Conservation (phyloP, 768 basidiomycete genomes). For the Leccinum subgranulosum region DNA sequence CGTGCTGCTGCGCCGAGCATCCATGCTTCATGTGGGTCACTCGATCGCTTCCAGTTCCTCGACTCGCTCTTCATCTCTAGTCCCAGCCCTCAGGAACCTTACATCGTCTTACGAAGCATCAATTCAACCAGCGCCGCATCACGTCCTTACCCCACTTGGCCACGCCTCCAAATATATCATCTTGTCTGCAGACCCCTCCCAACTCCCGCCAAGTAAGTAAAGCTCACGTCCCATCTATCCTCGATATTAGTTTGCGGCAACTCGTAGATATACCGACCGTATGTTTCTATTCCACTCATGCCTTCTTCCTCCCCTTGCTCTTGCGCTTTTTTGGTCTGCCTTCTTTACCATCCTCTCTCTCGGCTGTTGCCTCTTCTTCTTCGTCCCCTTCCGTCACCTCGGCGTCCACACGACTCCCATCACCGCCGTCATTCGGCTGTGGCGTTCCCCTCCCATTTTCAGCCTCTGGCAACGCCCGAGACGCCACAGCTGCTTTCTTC, state of each 20-base stretch:
- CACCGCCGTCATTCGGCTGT: constrained; percentile 15
- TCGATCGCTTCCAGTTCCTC: not conserved
- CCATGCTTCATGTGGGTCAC: not conserved
- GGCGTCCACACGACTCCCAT: constrained; percentile 7
- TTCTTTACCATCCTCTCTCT: not conserved
- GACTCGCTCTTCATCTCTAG: not conserved
- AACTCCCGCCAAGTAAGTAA: not conserved
- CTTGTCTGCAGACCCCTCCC: not conserved
- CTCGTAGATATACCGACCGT: constrained; percentile 2
- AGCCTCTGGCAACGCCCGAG: constrained; percentile 11
- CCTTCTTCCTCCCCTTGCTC: constrained; percentile 18
- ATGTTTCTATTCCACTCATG: not conserved
- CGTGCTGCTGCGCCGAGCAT: not conserved
- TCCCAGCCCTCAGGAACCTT: constrained; percentile 13
- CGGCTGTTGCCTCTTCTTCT: constrained; percentile 5
- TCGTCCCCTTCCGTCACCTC: constrained; percentile 11
- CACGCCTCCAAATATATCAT: constrained; percentile 4
- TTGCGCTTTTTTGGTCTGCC: constrained; percentile 19
- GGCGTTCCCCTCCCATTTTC: constrained; percentile 18
- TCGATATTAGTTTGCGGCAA: constrained; percentile 1
- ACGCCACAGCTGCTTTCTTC: constrained; percentile 13
- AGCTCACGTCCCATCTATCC: constrained; percentile 11
- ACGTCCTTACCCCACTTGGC: constrained; percentile 5
- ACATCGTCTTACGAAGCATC: constrained; percentile 14
- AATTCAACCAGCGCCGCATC: constrained; percentile 10